Base-by-base conservation (phyloP, 345 rosid genomes). In the Gossypium rotundifolium region DNA sequence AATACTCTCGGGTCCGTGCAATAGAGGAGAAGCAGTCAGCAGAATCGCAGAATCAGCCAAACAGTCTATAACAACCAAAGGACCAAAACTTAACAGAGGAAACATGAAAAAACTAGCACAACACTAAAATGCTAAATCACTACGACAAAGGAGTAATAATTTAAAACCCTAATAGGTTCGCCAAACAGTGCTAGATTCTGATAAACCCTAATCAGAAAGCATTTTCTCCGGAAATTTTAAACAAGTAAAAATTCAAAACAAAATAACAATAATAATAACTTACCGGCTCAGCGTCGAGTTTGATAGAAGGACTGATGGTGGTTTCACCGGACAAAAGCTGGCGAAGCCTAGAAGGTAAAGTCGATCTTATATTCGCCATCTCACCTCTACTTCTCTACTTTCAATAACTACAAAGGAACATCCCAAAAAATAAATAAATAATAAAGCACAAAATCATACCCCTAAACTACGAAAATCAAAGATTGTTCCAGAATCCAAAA, bases 241-340 rank as follows among this genome's bases (percentile, higher is more conserved):
- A 61, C 9, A 10, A 44, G 33, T 29, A 27, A 10, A 80, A 72
- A 51, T 18, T 13, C 40, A 2, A 46, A 46, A 17, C 2, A 22
- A 55, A 57, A 55, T 9, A 55, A 55, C 60, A 20, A 18, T 57
- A 22, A 20, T 22, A 27, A 52, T 12, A 77, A 84, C 96, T 86
- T 75, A 94, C 98, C 33, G 97, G 88, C 78, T 94, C 98, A 51
- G 97, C 84, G 81, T 94, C 97, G 59, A 89, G 85, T 79, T 89
- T 86, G 70, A 89, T 80, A 69, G 97, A 90, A 23, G 97, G 93
- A 9, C 90, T 91, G 70, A 87, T 79, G 49, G 93, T 75, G 52
- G 90, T 89, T 73, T 94, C 98, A 16, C 96, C 98, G 69, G 94
- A 88, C 62, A 94, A 79, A 70, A 92, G 97, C 84, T 89, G 97